Evolutionary conservation across 2,329 filamentous ascomycete genomes (phyloP), one percentile per base, ranked within the genome.

Genomic region (Ophiostoma tasmaniense): DNA sequence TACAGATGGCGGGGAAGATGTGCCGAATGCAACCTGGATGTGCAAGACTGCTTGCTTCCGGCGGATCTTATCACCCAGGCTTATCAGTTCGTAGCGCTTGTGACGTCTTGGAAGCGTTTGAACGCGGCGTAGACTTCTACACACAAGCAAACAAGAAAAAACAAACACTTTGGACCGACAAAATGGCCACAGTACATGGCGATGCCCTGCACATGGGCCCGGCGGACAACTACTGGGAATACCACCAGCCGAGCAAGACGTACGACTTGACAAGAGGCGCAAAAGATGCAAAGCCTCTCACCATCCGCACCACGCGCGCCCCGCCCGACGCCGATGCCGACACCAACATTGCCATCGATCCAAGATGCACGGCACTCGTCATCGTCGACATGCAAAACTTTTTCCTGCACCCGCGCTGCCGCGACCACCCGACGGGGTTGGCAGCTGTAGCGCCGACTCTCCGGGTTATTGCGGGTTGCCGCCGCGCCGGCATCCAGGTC

Each of bases 361-460:
- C 83, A 3, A 68, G 73, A 13, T 77, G 77, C 25, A 80, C 80
- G 13, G 84, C 72, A 1, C 69, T 73, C 20, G 69, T 73, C 1
- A 52, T 73, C 6, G 69, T 73, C 45, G 84, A 86, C 75, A 83
- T 86, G 81, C 84, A 86, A 75, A 86, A 85, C 74, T 84, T 81
- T 76, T 85, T 85, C 73, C 77, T 86, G 33, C 79, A 76, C 76
- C 77, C 73, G 64, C 75, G 67, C 66, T 84, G 75, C 74, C 80
- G 75, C 72, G 76, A 74, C 61, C 81, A 79, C 70, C 77, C 76
- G 45, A 77, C 75, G 74, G 84, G 74, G 45, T 77, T 75, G 77
- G 81, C 71, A 72, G 83, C 77, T 66, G 77, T 78, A 35, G 75
- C 73, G 75, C 84, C 72, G 67, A 79, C 73, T 69, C 78, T 78